Evolutionary conservation across 2,329 filamentous ascomycete species (phyloP), one percentile per base, ranked within the genome.

Genomic region (Pseudonectria buxi): DNA sequence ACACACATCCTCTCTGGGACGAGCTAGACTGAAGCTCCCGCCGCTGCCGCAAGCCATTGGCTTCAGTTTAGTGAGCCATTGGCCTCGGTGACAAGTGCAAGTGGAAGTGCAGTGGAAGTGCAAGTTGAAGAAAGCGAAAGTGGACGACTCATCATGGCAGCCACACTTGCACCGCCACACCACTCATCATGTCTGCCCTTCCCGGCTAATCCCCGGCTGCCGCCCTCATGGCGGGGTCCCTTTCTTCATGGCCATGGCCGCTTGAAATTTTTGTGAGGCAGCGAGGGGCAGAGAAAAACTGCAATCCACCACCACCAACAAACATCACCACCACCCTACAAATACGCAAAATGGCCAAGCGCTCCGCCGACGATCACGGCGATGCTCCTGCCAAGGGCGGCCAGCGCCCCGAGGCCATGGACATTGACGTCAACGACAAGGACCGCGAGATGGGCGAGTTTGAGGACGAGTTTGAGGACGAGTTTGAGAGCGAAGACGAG

Each of bases 381-480:
- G 63, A 66, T 26, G 57, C 58, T 24, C 68, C 75, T 16, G 67
- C 81, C 49, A 82, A 82, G 62, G 69, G 70, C 39, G 75, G 78
- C 33, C 69, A 71, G 14, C 73, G 77, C 26, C 76, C 75, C 5
- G 76, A 80, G 44, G 69, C 74, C 42, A 78, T 78, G 72, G 83
- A 83, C 40, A 72, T 85, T 34, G 78, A 85, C 51, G 62, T 68
- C 49, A 62, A 67, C 45, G 58, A 66, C 45, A 68, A 68, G 55
- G 78, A 78, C 16, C 18, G 18, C 18, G 18, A 22, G 18, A 80
- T 82, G 69, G 78, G 78, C 56, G 85, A 96, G 49, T 96, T 94
- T 45, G 92, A 95, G 57, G 92, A 95, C 65, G 90, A 96, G 57
- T 95, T 90, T 50, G 86, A 90, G 62, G 86, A 90, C 54, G 86